phyloP scores from a whole-genome alignment of 179 eudicot genomes.

The Actinidia arguta region DNA sequence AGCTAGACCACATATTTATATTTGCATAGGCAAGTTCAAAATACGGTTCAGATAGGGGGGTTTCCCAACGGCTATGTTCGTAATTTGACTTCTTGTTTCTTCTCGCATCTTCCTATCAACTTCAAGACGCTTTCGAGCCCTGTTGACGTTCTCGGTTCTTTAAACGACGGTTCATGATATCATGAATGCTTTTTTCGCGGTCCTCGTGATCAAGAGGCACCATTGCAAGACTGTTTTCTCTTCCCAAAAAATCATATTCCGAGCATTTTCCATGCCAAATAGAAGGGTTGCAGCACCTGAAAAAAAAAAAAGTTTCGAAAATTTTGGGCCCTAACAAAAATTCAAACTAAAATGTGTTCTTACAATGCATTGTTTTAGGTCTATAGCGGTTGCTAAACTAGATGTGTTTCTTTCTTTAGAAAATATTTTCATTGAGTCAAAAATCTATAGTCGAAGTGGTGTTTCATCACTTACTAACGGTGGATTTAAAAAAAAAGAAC shows the following conservation, averaged over 20 bases:
- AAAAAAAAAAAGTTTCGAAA: background rate
- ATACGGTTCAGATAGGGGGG: too few relatives aligned
- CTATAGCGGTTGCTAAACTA: too few relatives aligned
- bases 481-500: too few relatives aligned
- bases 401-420: too few relatives aligned
- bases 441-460: too few relatives aligned
- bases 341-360: background rate
- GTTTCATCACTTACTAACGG: too few relatives aligned
- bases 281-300: conserved; percentile 25
- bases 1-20: too few relatives aligned
- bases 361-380: too few relatives aligned
- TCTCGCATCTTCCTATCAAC: conserved; percentile 72
- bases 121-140: conserved; percentile 78
- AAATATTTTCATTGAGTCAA: too few relatives aligned
- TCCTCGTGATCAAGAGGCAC: conserved; percentile 37
- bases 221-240: conserved; percentile 29
- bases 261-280: conserved; percentile 30
- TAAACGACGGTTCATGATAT: conserved; percentile 60
- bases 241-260: conserved; percentile 9
- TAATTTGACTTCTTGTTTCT: conserved; percentile 33
- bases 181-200: conserved; percentile 39
- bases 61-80: too few relatives aligned
- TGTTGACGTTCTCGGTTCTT: conserved; percentile 90
- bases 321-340: background rate
- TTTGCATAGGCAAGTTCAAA: too few relatives aligned